Conservation (phyloP, 2,329 filamentous ascomycete species). For the Calonectria montana region DNA sequence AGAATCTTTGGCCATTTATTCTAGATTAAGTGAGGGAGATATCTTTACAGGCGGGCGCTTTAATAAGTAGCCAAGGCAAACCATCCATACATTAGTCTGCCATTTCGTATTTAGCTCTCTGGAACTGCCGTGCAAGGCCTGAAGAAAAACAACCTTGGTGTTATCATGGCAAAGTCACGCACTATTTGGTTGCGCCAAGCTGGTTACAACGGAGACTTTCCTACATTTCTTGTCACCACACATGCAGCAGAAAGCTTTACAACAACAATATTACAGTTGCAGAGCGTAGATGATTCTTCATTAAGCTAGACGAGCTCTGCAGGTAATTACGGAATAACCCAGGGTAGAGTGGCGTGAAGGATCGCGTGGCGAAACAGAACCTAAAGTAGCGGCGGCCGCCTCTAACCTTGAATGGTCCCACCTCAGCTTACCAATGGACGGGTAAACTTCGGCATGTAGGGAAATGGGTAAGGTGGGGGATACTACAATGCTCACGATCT, state of each 20-base stretch:
- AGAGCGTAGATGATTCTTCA: neutral
- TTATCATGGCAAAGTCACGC: neutral
- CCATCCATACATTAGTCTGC: neutral
- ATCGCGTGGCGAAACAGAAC: neutral
- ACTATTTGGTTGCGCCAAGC: too few relatives aligned
- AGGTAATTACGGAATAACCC: neutral
- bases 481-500: too few relatives aligned
- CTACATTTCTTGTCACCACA: too few relatives aligned
- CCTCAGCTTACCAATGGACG: too few relatives aligned
- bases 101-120: neutral
- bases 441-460: too few relatives aligned
- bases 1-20: too few relatives aligned
- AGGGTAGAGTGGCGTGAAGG: neutral
- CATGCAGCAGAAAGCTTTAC: neutral
- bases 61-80: neutral
- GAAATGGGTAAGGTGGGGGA: too few relatives aligned
- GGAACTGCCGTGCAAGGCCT: neutral
- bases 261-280: neutral
- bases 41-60: neutral
- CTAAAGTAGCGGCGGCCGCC: slow-evolving; percentile 4
- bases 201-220: too few relatives aligned
- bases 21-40: neutral
- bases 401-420: too few relatives aligned
- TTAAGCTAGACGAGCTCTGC: neutral
- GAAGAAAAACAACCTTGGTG: too few relatives aligned